Evolutionary conservation across 108 stramenopile species (phyloP).

Genomic region (Cyclotella baltica): DNA sequence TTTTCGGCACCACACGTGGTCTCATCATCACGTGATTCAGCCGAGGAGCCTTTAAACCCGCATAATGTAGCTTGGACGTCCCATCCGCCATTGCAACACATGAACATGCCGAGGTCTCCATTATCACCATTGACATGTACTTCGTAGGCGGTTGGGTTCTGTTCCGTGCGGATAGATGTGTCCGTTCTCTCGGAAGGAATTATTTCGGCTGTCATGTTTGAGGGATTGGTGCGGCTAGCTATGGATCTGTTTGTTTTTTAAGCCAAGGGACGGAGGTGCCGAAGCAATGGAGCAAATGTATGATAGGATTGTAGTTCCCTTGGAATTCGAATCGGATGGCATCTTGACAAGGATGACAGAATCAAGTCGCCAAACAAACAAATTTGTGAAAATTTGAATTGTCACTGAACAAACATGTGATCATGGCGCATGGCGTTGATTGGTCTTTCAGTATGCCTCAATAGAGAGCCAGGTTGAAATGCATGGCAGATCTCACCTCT

Average conservation of each 20-base stretch:
- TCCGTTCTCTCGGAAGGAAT: conserved; percentile 21
- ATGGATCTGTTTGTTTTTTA: too few relatives aligned
- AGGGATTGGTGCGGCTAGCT: too few relatives aligned
- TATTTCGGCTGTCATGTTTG: background rate
- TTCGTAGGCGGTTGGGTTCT: conserved; percentile 10
- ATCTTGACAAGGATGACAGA: too few relatives aligned
- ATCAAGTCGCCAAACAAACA: too few relatives aligned
- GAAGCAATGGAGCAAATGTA: too few relatives aligned
- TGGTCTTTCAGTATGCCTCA: too few relatives aligned
- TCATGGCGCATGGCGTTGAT: background rate
- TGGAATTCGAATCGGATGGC: too few relatives aligned
- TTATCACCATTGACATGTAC: background rate
- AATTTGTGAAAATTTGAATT: background rate
- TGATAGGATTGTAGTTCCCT: too few relatives aligned
- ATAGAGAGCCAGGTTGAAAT: too few relatives aligned
- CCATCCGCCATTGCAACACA: conserved; percentile 34
- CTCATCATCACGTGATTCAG: conserved; percentile 47
- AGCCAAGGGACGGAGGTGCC: too few relatives aligned
- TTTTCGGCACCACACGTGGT: too few relatives aligned
- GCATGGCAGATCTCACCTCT: too few relatives aligned
- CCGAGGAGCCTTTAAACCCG: conserved; percentile 11
- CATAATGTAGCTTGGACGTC: conserved; percentile 39
- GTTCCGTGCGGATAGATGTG: background rate
- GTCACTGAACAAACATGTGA: background rate
- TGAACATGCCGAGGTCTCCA: conserved; percentile 17